Conservation (phyloP, 2,329 filamentous ascomycete genomes). For the Colletotrichum echinochloae region DNA sequence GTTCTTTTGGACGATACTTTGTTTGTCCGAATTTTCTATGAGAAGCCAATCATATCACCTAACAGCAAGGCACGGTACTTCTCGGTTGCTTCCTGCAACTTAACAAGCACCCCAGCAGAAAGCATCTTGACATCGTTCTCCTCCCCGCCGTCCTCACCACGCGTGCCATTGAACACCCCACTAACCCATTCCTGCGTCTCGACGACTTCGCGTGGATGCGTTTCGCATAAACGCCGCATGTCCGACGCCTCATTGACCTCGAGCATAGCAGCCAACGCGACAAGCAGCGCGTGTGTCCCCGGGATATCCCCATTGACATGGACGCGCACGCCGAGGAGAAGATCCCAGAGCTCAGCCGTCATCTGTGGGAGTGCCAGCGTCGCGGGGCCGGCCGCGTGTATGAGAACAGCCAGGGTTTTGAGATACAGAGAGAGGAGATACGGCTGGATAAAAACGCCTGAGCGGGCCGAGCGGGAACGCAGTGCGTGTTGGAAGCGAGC, state of each 20-base stretch:
- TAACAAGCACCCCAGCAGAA: slow-evolving; percentile 81
- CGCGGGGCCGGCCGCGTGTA: slow-evolving; percentile 86
- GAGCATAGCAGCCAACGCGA: slow-evolving; percentile 82
- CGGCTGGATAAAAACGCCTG: slow-evolving; percentile 75
- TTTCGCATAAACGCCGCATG: slow-evolving; percentile 77
- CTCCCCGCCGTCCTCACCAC: slow-evolving; percentile 68
- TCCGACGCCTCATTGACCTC: slow-evolving; percentile 76
- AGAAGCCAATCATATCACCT: slow-evolving; percentile 69
- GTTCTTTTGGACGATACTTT: slow-evolving; percentile 6
- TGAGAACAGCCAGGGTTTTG: slow-evolving; percentile 84
- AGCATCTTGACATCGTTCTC: slow-evolving; percentile 84
- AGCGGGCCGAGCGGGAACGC: slow-evolving; percentile 54
- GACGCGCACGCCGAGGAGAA: slow-evolving; percentile 79
- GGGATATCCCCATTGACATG: slow-evolving; percentile 70
- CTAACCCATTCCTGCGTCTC: slow-evolving; percentile 91
- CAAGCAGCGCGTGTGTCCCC: slow-evolving; percentile 80
- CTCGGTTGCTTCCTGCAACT: slow-evolving; percentile 83
- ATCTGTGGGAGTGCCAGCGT: slow-evolving; percentile 82
- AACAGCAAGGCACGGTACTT: slow-evolving; percentile 82
- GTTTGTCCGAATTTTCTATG: slow-evolving; percentile 6
- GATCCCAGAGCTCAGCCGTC: slow-evolving; percentile 84
- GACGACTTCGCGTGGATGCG: slow-evolving; percentile 80
- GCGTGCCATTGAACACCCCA: slow-evolving; percentile 74
- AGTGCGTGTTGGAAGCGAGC: slow-evolving; percentile 80
- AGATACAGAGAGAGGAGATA: slow-evolving; percentile 83